Conservation (phyloP, 2,329 filamentous ascomycete species). For the Neocatenulostroma microsporum region DNA sequence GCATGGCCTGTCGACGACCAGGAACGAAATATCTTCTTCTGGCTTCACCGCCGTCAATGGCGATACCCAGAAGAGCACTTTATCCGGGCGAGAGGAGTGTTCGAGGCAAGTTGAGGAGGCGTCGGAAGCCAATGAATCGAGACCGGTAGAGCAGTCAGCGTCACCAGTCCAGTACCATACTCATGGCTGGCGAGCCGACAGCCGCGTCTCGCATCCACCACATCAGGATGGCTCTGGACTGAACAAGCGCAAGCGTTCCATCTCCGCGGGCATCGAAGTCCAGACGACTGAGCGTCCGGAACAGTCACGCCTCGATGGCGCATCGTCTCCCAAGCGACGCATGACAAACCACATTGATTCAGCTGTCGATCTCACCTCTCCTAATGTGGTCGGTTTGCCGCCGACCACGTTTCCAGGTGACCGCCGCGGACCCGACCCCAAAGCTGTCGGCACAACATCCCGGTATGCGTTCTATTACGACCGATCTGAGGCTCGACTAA, state of each 20-base stretch:
- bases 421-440: background rate
- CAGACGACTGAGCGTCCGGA: background rate
- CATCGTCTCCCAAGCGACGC: slow-evolving; percentile 18
- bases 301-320: background rate
- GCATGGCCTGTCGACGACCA: slow-evolving; percentile 14
- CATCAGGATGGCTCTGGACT: slow-evolving; percentile 4
- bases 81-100: too few species aligned
- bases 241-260: slow-evolving; percentile 21
- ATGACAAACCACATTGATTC: slow-evolving; percentile 13
- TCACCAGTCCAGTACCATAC: slow-evolving; percentile 6
- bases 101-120: too few species aligned
- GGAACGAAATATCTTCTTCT: slow-evolving; percentile 13
- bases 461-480: slow-evolving; percentile 4
- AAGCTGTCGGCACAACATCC: background rate
- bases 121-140: too few species aligned
- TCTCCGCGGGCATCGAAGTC: slow-evolving; percentile 9
- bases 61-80: slow-evolving; percentile 13
- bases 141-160: too few species aligned
- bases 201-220: slow-evolving; percentile 1
- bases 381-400: background rate
- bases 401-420: background rate
- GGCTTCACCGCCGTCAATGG: slow-evolving; percentile 30
- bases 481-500: background rate
- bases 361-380: slow-evolving; percentile 12
- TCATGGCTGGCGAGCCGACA: slow-evolving; percentile 18